Evolutionary conservation across 1,284 basidiomycete genomes (phyloP).

Genomic region (Coriolopsis trogii): DNA sequence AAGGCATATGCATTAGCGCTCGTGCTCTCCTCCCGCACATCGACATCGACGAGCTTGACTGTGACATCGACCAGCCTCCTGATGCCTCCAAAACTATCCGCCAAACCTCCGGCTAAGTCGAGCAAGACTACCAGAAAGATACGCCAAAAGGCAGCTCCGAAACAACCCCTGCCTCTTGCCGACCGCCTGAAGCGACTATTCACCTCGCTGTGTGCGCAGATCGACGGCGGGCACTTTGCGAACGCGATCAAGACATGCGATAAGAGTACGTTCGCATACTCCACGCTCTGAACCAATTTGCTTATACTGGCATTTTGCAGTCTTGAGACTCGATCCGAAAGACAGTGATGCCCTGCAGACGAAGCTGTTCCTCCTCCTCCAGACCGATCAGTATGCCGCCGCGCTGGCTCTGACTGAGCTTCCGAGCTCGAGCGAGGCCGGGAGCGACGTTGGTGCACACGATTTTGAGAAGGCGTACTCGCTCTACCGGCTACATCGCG

Average conservation of each 20-base stretch:
- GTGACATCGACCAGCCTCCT: background rate
- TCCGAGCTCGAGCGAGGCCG: background rate
- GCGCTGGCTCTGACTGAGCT: conserved; percentile 55
- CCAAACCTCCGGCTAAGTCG: background rate
- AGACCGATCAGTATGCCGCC: conserved; percentile 75
- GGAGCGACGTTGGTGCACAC: conserved; percentile 33
- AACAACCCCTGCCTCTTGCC: conserved; percentile 53
- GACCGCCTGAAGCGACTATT: conserved; percentile 76
- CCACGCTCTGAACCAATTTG: background rate
- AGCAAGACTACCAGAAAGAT: background rate
- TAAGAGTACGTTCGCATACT: conserved; percentile 63
- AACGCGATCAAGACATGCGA: conserved; percentile 89
- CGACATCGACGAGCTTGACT: background rate
- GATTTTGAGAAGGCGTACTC: conserved; percentile 81
- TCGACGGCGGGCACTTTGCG: conserved; percentile 79
- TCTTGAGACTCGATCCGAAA: conserved; percentile 67
- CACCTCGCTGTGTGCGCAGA: conserved; percentile 78
- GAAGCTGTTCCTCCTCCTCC: conserved; percentile 81
- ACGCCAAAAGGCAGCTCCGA: conserved; percentile 31
- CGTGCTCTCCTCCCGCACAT: background rate
- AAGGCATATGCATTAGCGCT: background rate
- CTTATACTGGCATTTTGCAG: conserved; percentile 43
- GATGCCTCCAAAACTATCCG: conserved; percentile 19
- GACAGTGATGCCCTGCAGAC: conserved; percentile 77
- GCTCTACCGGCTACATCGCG: conserved; percentile 77